Base-by-base conservation (phyloP, 306 rosid species). In the Sophora flavescens region DNA sequence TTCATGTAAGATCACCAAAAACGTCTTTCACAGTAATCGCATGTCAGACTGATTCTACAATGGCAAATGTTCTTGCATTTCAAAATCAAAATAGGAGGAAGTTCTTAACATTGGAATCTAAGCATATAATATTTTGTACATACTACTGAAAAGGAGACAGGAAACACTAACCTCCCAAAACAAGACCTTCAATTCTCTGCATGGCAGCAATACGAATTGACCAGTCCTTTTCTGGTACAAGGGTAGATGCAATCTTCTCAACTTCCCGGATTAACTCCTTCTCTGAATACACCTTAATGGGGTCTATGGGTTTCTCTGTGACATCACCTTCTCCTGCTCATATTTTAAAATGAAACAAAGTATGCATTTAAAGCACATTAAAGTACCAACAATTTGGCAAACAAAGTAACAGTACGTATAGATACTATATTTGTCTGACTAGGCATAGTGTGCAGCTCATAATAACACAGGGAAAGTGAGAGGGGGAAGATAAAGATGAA, bases 141-240 rank as follows among this genome's bases (percentile, higher is more conserved):
- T 60, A 36, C 33, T 30, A 65, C 65, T 12, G 70, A 44, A 44
- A 41, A 42, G 72, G 10, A 68, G 72, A 81, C 36, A 38, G 38
- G 28, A 74, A 72, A 17, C 74, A 83, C 89, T 70, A 78, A 96
- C 99, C 99, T 91, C 99, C 99, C 76, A 47, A 87, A 87, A 96
- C 87, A 84, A 96, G 94, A 42, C 90, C 96, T 87, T 96, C 99
- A 60, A 93, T 76, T 89, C 96, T 93, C 85, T 91, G 99, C 93
- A 96, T 84, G 48, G 96, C 98, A 80, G 98, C 86, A 54, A 96
- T 93, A 61, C 99, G 93, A 67, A 93, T 50, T 11, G 96, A 91
- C 99, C 99, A 96, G 81, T 96, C 99, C 89, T 93, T 96, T 68
- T 96, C 99, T 16, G 99, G 99, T 78, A 96, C 94, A 76, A 96